Conservation (phyloP, 768 basidiomycete genomes). For the Termitomyces sp. region DNA sequence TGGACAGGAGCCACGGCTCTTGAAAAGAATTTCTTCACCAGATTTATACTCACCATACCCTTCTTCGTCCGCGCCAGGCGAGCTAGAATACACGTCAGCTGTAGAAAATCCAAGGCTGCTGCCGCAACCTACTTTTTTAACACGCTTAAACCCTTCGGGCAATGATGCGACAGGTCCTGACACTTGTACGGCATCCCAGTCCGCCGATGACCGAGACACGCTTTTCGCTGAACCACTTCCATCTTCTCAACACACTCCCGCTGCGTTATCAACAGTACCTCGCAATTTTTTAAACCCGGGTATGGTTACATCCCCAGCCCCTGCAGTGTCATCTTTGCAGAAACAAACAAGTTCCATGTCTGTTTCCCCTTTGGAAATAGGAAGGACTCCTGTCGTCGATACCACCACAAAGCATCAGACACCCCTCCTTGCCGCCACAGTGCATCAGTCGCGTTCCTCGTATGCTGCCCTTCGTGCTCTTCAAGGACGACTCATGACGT, state of each 20-base stretch:
- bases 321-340: background rate
- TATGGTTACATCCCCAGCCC: background rate
- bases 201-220: background rate
- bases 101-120: constrained; percentile 4
- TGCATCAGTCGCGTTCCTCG: constrained; percentile 1
- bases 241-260: background rate
- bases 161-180: background rate
- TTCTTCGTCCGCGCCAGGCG: constrained; percentile 15
- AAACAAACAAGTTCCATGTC: background rate
- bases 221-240: background rate
- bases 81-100: constrained; percentile 10
- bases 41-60: constrained; percentile 15
- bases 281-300: background rate
- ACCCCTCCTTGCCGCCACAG: background rate
- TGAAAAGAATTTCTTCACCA: constrained; percentile 42
- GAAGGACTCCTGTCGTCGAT: background rate
- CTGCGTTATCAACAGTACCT: background rate
- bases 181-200: background rate
- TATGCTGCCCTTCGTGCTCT: constrained; percentile 17
- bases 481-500: constrained; percentile 16
- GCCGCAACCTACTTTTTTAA: constrained; percentile 16
- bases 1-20: constrained; percentile 46
- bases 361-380: background rate
- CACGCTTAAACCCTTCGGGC: constrained; percentile 4
- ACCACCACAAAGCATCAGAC: background rate